Evolutionary conservation across 2,329 filamentous ascomycete species (phyloP), one percentile per base, ranked within the genome.

Genomic region (Drechslera avenae): DNA sequence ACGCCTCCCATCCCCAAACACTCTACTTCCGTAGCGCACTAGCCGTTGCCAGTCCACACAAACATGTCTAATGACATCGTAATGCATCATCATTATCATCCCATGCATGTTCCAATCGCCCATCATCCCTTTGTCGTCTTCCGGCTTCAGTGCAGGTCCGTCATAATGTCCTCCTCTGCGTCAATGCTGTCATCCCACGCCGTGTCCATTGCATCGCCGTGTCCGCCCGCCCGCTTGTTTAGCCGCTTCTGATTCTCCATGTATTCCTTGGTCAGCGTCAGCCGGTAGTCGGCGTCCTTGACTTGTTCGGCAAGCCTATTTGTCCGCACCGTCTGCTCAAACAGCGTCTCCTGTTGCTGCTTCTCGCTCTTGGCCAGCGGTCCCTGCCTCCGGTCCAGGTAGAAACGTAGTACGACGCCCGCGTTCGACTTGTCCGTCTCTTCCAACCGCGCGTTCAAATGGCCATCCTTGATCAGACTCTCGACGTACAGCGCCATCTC

Each of bases 211-310:
- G 63, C 62, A 10, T 74, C 71, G 7, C 64, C 61, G 13, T 50
- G 45, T 6, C 63, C 63, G n/a, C 66, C 68, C 26, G 64, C 61
- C 44, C 75, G 73, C 69, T 76, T 75, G 60, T 74, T 79, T 52
- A 74, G 58, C 54, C 76, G 82, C 62, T 78, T 79, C 43, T 80
- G 52, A 42, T 76, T 76, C 35, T 84, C 81, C 26, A 85, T 73
- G 59, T 83, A 84, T 64, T 87, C 84, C 60, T 80, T 82, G 47
- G 77, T 82, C 34, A 87, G 67, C 34, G 80, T 81, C 41, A 87
- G 64, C 14, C 79, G 80, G 45, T 79, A 76, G 55, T 86, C 83
- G 13, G 78, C 79, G 51, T 81, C 78, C 57, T 78, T 77, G 36
- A 85, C 75, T 57, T 80, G 78, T 17, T 76, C 72, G 16, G 80